Percentiles rank a stretch among this genome's conserved stretches.
phyloP scores from a whole-genome alignment of 108 stramenopile species.

The Epithemia pelagica region DNA sequence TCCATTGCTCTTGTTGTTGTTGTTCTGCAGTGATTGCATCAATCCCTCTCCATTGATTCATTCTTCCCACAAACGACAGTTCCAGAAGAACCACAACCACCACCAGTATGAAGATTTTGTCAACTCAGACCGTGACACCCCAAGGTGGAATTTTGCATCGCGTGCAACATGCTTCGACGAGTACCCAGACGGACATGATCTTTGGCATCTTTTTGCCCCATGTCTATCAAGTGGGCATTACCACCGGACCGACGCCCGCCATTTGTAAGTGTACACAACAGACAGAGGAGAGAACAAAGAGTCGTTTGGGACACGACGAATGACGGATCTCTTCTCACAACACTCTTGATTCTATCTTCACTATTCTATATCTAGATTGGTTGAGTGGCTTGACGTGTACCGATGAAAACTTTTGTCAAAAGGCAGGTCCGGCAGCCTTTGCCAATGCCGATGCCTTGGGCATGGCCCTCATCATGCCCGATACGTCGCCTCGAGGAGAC shows the following conservation, averaged over 20 bases:
- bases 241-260: background rate
- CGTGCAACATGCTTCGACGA: conserved; percentile 54
- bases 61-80: too few relatives aligned
- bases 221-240: background rate
- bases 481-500: conserved; percentile 91
- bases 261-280: background rate
- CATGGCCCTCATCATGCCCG: conserved; percentile 91
- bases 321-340: background rate
- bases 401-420: conserved; percentile 91
- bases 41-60: too few relatives aligned
- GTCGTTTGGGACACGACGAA: background rate
- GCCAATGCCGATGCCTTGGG: conserved; percentile 60
- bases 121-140: conserved; percentile 45
- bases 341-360: background rate
- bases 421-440: conserved; percentile 75
- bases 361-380: conserved; percentile 44
- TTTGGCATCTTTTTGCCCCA: conserved; percentile 29
- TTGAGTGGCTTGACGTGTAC: conserved; percentile 94
- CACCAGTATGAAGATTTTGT: conserved; percentile 60
- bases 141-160: conserved; percentile 62
- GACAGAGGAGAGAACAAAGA: background rate
- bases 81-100: too few relatives aligned
- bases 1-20: too few relatives aligned
- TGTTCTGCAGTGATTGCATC: too few relatives aligned
- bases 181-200: conserved; percentile 59